These are phyloP conservation scores for Nasturtium officinale DNA, from an alignment of 345 rosid species.

Conservation along the genomic window DNA sequence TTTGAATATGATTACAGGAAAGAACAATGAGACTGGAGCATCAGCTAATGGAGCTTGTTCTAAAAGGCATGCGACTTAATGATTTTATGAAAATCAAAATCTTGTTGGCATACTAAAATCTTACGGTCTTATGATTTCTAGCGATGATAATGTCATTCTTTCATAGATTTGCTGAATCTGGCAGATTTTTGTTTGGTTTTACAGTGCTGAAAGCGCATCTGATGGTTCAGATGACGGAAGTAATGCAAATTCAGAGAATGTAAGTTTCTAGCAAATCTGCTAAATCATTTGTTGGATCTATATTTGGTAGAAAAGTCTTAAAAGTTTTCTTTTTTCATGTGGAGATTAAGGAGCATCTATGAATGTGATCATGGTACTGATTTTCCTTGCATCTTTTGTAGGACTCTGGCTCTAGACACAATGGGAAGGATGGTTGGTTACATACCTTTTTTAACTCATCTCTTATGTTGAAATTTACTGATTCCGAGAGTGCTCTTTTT, in stretches of 20 bases:
- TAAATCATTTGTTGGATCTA: background rate
- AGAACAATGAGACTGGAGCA: slow-evolving; percentile 62
- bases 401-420: slow-evolving; percentile 83
- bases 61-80: slow-evolving; percentile 62
- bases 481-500: slow-evolving; percentile 21
- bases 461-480: background rate
- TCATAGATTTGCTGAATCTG: slow-evolving; percentile 36
- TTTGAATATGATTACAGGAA: slow-evolving; percentile 85
- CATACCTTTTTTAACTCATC: background rate
- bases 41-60: slow-evolving; percentile 84
- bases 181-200: slow-evolving; percentile 28
- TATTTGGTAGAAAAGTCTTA: background rate
- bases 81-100: background rate
- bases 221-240: slow-evolving; percentile 97
- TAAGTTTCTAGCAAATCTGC: slow-evolving; percentile 46
- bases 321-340: background rate
- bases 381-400: slow-evolving; percentile 15
- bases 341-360: background rate
- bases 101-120: slow-evolving; percentile 10
- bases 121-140: background rate
- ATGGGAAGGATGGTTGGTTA: slow-evolving; percentile 65
- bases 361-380: slow-evolving; percentile 21
- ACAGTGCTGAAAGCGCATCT: slow-evolving; percentile 83
- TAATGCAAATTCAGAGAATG: slow-evolving; percentile 83
- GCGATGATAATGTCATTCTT: slow-evolving; percentile 13